Conservation (phyloP, 83 land plant genomes). For the Diphasiastrum complanatum region DNA sequence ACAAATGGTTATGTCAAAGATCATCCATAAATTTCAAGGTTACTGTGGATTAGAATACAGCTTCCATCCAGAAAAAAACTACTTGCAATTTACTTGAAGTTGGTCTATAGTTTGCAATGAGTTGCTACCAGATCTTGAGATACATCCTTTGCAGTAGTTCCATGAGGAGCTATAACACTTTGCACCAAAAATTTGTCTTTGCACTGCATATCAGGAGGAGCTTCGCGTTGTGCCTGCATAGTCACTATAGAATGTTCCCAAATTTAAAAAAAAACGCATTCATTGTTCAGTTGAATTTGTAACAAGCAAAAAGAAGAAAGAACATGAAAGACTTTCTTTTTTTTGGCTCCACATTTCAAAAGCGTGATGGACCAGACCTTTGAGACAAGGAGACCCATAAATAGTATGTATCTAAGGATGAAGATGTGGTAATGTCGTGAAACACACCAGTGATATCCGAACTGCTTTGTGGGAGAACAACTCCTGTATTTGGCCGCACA, state of each 20-base stretch:
- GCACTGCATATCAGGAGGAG: slow-evolving; percentile 22
- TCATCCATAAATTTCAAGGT: too few relatives aligned
- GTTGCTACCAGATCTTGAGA: slow-evolving; percentile 19
- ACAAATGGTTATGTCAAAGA: too few relatives aligned
- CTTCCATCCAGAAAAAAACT: too few relatives aligned
- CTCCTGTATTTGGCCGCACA: slow-evolving; percentile 17
- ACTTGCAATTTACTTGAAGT: too few relatives aligned
- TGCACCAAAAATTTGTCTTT: slow-evolving; percentile 29
- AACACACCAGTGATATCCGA: slow-evolving; percentile 22
- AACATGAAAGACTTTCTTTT: neutral
- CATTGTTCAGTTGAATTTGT: neutral
- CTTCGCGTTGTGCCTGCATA: slow-evolving; percentile 28
- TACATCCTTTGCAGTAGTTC: slow-evolving; percentile 2
- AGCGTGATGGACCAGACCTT: neutral
- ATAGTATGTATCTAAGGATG: too few relatives aligned
- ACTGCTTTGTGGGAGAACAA: slow-evolving; percentile 10
- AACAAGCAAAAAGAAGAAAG: neutral
- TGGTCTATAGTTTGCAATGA: neutral
- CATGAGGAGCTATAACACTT: slow-evolving; percentile 17
- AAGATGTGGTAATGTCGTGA: too few relatives aligned
- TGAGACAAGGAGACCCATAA: neutral
- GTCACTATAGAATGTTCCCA: slow-evolving; percentile 2
- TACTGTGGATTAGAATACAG: too few relatives aligned
- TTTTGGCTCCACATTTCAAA: neutral
- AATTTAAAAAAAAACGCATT: neutral